Conservation (phyloP, 441 rosid genomes). For the Erodium texanum region DNA sequence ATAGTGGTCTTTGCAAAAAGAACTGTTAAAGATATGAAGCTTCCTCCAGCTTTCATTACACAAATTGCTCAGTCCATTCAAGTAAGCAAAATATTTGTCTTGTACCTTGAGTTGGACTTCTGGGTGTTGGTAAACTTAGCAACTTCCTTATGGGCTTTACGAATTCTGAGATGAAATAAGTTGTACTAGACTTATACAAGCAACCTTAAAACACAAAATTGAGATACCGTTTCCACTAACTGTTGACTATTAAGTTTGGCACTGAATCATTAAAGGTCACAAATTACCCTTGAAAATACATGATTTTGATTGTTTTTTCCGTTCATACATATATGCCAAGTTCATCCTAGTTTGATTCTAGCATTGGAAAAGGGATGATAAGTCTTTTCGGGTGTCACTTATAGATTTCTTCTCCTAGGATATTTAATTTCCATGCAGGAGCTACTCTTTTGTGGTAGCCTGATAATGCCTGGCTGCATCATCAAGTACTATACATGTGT, state of each 20-base stretch:
- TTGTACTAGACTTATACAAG: background rate
- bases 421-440: background rate
- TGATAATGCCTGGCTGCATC: background rate
- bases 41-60: slow-evolving; percentile 63
- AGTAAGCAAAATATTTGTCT: slow-evolving; percentile 26
- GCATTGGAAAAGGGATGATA: background rate
- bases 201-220: background rate
- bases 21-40: slow-evolving; percentile 82
- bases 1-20: slow-evolving; percentile 67
- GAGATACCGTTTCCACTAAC: background rate
- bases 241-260: background rate
- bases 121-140: background rate
- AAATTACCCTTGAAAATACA: background rate
- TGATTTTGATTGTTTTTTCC: background rate
- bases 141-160: background rate
- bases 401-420: background rate
- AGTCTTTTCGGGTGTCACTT: background rate
- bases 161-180: background rate
- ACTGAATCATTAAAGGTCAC: background rate
- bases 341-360: background rate
- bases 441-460: background rate
- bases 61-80: slow-evolving; percentile 88
- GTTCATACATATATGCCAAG: no score
- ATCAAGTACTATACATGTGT: background rate
- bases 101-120: background rate